A percentile compares a stretch with the other conserved stretches of the same genome.
These are phyloP conservation scores for Tetrastigma voinierianum DNA, from an alignment of 164 flowering plant genomes.

Conservation along the genomic window DNA sequence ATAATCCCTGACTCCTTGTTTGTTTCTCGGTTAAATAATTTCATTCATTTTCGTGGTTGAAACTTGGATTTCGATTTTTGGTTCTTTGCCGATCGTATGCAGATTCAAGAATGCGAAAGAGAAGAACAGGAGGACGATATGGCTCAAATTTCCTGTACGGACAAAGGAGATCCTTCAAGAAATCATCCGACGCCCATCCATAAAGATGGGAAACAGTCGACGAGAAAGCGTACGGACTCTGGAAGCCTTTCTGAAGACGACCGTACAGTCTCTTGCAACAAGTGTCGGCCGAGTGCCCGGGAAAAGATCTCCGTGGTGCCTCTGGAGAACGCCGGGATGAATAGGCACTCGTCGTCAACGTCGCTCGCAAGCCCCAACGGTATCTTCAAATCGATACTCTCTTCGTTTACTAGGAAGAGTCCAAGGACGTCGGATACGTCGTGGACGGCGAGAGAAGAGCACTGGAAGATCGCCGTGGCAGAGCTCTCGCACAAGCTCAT, in stretches of 20 bases:
- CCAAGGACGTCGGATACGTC: slow-evolving; percentile 35
- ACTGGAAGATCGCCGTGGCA: slow-evolving; percentile 68
- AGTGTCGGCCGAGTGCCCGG: slow-evolving; percentile 72
- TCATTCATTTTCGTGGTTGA: background rate
- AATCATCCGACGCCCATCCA: slow-evolving; percentile 65
- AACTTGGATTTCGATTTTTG: background rate
- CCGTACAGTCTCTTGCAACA: slow-evolving; percentile 68
- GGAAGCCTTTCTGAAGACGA: slow-evolving; percentile 17
- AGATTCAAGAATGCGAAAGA: slow-evolving; percentile 51
- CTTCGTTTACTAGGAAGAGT: slow-evolving; percentile 54
- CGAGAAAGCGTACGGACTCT: slow-evolving; percentile 22
- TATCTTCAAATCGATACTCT: slow-evolving; percentile 56
- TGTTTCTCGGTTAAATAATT: slow-evolving; percentile 1
- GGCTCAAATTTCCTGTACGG: slow-evolving; percentile 10
- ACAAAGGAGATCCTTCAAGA: slow-evolving; percentile 6
- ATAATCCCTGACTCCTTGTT: background rate
- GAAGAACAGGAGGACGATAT: slow-evolving; percentile 36
- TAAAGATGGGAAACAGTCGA: slow-evolving; percentile 13
- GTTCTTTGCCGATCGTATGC: slow-evolving; percentile 8
- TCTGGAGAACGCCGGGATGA: slow-evolving; percentile 27
- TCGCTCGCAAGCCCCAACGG: slow-evolving; percentile 53
- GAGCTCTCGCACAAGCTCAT: slow-evolving; percentile 86
- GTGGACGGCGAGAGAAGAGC: slow-evolving; percentile 48
- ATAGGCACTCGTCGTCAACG: slow-evolving; percentile 24
- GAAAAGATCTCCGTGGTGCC: slow-evolving; percentile 83